A percentile compares a stretch with the other conserved stretches of the same genome.
phyloP scores from a whole-genome alignment of 139 green algal genomes.

The Diplosphaera chodatii region DNA sequence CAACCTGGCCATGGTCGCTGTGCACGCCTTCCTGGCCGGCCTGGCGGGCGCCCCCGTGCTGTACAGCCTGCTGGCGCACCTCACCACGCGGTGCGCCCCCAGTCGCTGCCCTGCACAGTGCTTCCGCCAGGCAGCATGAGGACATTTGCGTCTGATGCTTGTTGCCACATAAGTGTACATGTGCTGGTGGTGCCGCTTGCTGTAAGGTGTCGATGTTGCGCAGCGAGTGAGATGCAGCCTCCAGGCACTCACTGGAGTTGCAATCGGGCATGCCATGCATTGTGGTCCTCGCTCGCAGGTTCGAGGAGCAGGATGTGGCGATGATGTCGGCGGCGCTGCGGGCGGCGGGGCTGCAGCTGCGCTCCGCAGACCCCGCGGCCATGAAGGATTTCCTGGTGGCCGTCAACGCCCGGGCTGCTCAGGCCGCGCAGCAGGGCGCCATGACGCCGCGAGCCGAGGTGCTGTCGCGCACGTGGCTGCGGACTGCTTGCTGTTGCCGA shows the following conservation, averaged over 20 bases:
- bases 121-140: too few relatives aligned
- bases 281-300: slow-evolving; percentile 35
- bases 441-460: slow-evolving; percentile 52
- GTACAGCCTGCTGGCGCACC: slow-evolving; percentile 39
- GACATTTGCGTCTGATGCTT: too few relatives aligned
- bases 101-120: too few relatives aligned
- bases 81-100: slow-evolving; percentile 11
- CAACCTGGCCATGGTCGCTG: slow-evolving; percentile 57
- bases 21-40: slow-evolving; percentile 44
- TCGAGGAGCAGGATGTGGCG: slow-evolving; percentile 58
- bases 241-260: too few relatives aligned
- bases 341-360: slow-evolving; percentile 52
- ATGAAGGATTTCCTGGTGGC: slow-evolving; percentile 79
- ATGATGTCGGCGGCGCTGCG: slow-evolving; percentile 50
- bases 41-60: slow-evolving; percentile 43
- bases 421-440: slow-evolving; percentile 14
- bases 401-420: slow-evolving; percentile 46
- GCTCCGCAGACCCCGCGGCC: slow-evolving; percentile 54
- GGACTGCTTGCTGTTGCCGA: too few relatives aligned
- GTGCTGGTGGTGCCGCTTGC: too few relatives aligned
- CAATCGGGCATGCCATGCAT: too few relatives aligned
- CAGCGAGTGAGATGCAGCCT: too few relatives aligned
- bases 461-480: too few relatives aligned
- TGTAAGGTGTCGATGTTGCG: too few relatives aligned
- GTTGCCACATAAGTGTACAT: too few relatives aligned